These are phyloP conservation scores for Rostrohypoxylon terebratum DNA, from an alignment of 495 filamentous ascomycete genomes.

Conservation along the genomic window DNA sequence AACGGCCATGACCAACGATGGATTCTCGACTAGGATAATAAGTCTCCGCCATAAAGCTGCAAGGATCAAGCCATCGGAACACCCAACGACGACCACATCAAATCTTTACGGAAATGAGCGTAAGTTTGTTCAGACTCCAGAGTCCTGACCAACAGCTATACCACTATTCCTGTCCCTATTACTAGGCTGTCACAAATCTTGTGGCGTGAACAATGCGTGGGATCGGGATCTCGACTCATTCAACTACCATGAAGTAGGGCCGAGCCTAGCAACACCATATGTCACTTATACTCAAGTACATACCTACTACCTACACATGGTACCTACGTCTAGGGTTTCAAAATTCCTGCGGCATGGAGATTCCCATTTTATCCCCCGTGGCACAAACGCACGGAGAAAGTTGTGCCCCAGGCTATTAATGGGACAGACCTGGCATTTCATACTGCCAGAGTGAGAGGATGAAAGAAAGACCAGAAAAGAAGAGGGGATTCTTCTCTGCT, in stretches of 20 bases:
- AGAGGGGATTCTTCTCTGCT: not conserved
- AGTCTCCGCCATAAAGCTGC: slow-evolving; percentile 36
- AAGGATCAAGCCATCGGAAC: slow-evolving; percentile 36
- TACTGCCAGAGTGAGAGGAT: not conserved
- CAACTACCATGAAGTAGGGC: slow-evolving; percentile 11
- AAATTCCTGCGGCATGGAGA: slow-evolving; percentile 15
- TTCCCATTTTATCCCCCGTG: slow-evolving; percentile 21
- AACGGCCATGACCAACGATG: slow-evolving; percentile 38
- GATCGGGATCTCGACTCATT: slow-evolving; percentile 6
- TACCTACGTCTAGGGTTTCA: slow-evolving; percentile 21
- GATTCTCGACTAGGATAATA: slow-evolving; percentile 34
- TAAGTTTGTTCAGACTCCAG: slow-evolving; percentile 22
- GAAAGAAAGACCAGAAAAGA: slow-evolving; percentile 9
- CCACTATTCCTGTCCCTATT: not conserved
- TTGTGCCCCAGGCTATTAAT: slow-evolving; percentile 8
- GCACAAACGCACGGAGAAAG: slow-evolving; percentile 29
- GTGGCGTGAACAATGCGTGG: not conserved
- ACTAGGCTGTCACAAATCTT: not conserved
- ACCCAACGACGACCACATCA: slow-evolving; percentile 18
- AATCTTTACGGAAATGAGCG: slow-evolving; percentile 18
- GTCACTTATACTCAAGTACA: slow-evolving; percentile 14
- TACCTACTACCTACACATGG: slow-evolving; percentile 2
- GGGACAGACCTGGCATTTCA: slow-evolving; percentile 1
- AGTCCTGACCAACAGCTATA: not conserved
- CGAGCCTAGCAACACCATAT: slow-evolving; percentile 15